phyloP scores from a whole-genome alignment of 345 rosid species.

The Anastatica hierochuntica region DNA sequence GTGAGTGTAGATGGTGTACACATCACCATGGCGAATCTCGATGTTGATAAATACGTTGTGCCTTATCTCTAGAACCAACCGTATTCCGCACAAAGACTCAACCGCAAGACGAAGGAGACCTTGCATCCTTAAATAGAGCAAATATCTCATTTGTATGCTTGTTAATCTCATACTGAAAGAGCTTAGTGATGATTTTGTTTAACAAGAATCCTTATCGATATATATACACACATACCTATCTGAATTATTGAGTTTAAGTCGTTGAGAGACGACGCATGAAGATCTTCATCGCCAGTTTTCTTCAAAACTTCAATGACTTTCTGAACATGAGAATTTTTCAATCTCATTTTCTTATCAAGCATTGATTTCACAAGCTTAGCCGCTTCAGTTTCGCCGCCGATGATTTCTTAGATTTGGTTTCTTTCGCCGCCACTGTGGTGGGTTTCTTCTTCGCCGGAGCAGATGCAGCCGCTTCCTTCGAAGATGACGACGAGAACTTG shows the following conservation, averaged over 20 bases:
- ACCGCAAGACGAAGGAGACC: slow-evolving; percentile 10
- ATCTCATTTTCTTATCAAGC: slow-evolving; percentile 38
- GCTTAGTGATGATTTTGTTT: neutral
- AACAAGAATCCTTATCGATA: slow-evolving; percentile 1
- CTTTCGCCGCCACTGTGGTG: too few relatives aligned
- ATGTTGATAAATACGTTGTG: slow-evolving; percentile 43
- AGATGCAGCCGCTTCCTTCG: too few relatives aligned
- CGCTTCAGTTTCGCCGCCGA: too few relatives aligned
- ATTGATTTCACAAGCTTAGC: too few relatives aligned
- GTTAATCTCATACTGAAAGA: neutral
- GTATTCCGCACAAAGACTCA: slow-evolving; percentile 2
- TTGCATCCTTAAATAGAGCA: slow-evolving; percentile 6
- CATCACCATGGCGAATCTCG: slow-evolving; percentile 34
- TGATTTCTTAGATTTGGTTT: too few relatives aligned
- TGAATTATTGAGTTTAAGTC: neutral
- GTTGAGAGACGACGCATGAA: slow-evolving; percentile 27
- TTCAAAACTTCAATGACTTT: slow-evolving; percentile 30
- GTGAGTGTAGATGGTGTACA: slow-evolving; percentile 49
- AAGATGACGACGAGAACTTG: too few relatives aligned
- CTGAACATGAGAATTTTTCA: slow-evolving; percentile 30
- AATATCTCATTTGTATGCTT: too few relatives aligned
- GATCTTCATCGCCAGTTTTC: slow-evolving; percentile 37
- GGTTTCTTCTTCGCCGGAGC: too few relatives aligned
- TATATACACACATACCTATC: neutral
- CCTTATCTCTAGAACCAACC: slow-evolving; percentile 47